These are phyloP conservation scores for Epichloe hybrida DNA, from an alignment of 2,329 filamentous ascomycete genomes.

Conservation along the genomic window DNA sequence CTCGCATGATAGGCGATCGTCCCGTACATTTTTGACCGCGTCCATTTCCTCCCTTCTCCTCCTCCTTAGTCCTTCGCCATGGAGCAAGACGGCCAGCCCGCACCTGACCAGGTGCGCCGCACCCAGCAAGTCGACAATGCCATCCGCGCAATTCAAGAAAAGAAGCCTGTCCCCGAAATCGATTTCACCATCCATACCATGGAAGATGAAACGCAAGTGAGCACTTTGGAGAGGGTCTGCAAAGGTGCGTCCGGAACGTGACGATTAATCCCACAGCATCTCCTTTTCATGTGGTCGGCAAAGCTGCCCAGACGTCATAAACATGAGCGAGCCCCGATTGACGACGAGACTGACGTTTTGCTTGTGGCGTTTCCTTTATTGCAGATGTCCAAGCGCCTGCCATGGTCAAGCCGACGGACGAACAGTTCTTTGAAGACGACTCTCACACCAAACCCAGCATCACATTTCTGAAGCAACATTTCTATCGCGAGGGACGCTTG, in stretches of 20 bases:
- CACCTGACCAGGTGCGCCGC: conserved; percentile 31
- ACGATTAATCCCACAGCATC: neutral
- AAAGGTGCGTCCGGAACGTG: conserved; percentile 58
- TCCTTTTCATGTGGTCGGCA: neutral
- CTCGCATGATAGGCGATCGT: neutral
- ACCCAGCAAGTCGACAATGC: conserved; percentile 69
- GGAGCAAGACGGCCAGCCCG: conserved; percentile 32
- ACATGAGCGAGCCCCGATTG: neutral
- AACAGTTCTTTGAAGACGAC: conserved; percentile 84
- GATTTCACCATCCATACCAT: conserved; percentile 97
- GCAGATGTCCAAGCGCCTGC: conserved; percentile 95
- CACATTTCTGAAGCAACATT: conserved; percentile 91
- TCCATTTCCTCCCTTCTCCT: neutral
- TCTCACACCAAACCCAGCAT: conserved; percentile 83
- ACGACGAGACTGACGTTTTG: conserved; percentile 6
- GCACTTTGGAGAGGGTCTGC: conserved; percentile 88
- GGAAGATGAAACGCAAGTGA: conserved; percentile 94
- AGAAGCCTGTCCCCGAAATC: conserved; percentile 93
- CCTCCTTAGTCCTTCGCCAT: conserved; percentile 17
- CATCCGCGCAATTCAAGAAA: conserved; percentile 81
- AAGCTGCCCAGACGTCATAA: neutral
- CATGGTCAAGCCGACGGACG: conserved; percentile 80
- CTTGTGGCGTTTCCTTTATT: conserved; percentile 2
- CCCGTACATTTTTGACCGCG: neutral
- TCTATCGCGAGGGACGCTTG: conserved; percentile 91